Percentiles rank a stretch among this genome's conserved stretches.
These are phyloP conservation scores for Trichophaea hybrida DNA, from an alignment of 2,329 filamentous ascomycete genomes.

Conservation along the genomic window DNA sequence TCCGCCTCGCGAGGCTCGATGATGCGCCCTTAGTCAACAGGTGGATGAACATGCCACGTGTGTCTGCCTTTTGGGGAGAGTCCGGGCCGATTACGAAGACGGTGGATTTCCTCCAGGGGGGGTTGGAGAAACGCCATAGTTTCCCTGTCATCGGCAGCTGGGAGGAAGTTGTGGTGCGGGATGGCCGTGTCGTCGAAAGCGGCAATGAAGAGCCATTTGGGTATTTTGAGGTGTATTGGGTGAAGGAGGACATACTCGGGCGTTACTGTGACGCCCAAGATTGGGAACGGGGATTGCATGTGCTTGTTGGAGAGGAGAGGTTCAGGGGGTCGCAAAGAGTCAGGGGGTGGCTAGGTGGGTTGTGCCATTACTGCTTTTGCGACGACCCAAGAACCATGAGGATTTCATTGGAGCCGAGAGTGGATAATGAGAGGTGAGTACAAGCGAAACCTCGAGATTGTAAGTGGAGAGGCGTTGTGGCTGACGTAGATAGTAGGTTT, in stretches of 20 bases:
- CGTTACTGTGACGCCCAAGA: constrained; percentile 52
- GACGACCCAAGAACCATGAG: constrained; percentile 50
- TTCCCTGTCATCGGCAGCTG: constrained; percentile 88
- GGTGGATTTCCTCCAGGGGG: constrained; percentile 49
- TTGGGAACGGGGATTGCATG: constrained; percentile 78
- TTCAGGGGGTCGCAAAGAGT: constrained; percentile 67
- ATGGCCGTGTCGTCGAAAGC: constrained; percentile 14
- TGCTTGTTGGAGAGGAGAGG: constrained; percentile 83
- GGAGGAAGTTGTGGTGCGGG: constrained; percentile 38
- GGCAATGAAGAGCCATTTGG: constrained; percentile 66
- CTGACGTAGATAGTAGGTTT: constrained; percentile 38
- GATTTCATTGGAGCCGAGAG: constrained; percentile 72
- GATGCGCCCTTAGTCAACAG: constrained; percentile 59
- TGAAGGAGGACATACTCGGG: constrained; percentile 75
- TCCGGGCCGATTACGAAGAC: constrained; percentile 32
- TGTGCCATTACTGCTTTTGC: constrained; percentile 40
- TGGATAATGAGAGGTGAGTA: constrained; percentile 76
- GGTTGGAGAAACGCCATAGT: constrained; percentile 54
- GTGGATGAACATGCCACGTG: constrained; percentile 81
- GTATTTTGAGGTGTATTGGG: constrained; percentile 98
- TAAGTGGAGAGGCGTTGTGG: not conserved
- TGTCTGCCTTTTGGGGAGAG: constrained; percentile 71
- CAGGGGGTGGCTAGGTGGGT: constrained; percentile 62
- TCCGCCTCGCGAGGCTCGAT: constrained; percentile 42
- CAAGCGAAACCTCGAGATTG: not conserved